Evolutionary conservation across 2,329 filamentous ascomycete species (phyloP).

Genomic region (Aureobasidium zeae): DNA sequence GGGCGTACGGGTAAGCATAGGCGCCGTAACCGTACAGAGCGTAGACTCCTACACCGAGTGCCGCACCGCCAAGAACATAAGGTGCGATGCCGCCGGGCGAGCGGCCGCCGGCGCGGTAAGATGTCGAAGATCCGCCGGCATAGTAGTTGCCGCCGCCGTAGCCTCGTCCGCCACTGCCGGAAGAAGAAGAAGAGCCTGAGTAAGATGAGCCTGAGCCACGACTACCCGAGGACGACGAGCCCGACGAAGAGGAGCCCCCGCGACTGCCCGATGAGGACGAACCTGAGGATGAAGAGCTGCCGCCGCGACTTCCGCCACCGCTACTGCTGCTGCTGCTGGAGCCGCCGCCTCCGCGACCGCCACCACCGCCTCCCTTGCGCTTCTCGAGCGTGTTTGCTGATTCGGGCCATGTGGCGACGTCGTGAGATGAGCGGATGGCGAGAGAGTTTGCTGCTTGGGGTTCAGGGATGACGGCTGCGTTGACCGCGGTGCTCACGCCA

Average conservation of each 20-base stretch:
- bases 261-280: conserved; percentile 15
- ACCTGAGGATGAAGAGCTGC: conserved; percentile 20
- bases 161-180: conserved; percentile 37
- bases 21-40: conserved; percentile 57
- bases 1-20: conserved; percentile 50
- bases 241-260: neutral
- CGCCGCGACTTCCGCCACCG: conserved; percentile 33
- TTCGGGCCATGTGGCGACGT: conserved; percentile 18
- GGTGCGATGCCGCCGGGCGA: conserved; percentile 45
- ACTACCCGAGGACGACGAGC: neutral
- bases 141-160: conserved; percentile 58
- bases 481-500: conserved; percentile 4
- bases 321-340: conserved; percentile 19
- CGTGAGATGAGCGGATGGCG: neutral
- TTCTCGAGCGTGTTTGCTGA: conserved; percentile 33
- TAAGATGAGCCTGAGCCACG: conserved; percentile 16
- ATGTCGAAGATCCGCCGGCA: conserved; percentile 52
- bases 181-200: conserved; percentile 20
- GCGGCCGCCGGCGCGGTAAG: conserved; percentile 49
- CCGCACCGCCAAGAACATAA: conserved; percentile 44
- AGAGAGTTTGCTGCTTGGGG: conserved; percentile 12
- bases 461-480: conserved; percentile 12
- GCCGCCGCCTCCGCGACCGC: conserved; percentile 34
- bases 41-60: conserved; percentile 48
- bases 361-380: conserved; percentile 39